Percentiles rank a stretch among this genome's conserved stretches.
Conservation (phyloP, 2,329 filamentous ascomycete genomes). For the Pyricularia grisea region DNA sequence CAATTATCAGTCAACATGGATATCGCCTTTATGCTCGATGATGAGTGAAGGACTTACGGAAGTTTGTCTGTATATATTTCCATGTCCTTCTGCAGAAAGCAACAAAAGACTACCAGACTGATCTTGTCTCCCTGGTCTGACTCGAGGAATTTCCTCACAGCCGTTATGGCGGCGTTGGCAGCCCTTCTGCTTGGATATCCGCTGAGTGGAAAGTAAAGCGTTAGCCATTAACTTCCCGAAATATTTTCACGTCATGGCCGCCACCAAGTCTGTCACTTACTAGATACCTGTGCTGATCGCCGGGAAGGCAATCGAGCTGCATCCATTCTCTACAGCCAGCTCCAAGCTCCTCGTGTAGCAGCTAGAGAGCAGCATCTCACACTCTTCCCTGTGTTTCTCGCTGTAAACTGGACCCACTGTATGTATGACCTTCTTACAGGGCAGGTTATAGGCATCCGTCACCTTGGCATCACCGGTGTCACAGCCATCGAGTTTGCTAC, state of each 20-base stretch:
- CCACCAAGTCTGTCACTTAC: background rate
- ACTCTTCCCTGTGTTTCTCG: conserved; percentile 24
- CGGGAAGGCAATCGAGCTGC: conserved; percentile 71
- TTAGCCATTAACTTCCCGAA: background rate
- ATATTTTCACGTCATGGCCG: background rate
- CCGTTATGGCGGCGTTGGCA: conserved; percentile 57
- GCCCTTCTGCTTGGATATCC: conserved; percentile 72
- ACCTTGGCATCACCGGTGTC: conserved; percentile 73
- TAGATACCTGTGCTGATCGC: conserved; percentile 85
- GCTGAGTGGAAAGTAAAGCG: background rate
- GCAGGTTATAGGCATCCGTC: conserved; percentile 67
- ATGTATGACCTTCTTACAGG: conserved; percentile 75
- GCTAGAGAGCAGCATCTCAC: conserved; percentile 37
- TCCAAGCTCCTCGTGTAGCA: conserved; percentile 67
- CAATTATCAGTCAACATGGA: background rate
- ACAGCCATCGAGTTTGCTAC: conserved; percentile 62
- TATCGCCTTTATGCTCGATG: no score
- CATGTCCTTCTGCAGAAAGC: conserved; percentile 71
- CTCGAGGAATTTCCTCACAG: conserved; percentile 47
- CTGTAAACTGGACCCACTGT: conserved; percentile 78
- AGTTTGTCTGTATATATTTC: conserved; percentile 59
- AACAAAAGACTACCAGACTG: conserved; percentile 74
- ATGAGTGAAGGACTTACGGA: conserved; percentile 48
- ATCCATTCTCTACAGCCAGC: conserved; percentile 57
- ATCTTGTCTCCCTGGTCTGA: conserved; percentile 38